Conservation (phyloP, 805 yeast genomes). For the Cyberlindnera sargentensis region DNA sequence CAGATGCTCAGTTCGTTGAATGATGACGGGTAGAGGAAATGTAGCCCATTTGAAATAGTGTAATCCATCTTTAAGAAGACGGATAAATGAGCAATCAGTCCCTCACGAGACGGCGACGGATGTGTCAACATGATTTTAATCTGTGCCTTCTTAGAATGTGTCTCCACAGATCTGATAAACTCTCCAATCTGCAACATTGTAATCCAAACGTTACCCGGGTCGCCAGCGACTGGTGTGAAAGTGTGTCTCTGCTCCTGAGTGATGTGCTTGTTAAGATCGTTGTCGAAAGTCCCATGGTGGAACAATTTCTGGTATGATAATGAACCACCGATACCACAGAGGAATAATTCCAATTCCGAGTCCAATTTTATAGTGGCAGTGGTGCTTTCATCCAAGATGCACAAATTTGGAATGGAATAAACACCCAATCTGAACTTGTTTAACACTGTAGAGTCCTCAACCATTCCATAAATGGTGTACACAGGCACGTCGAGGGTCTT, state of each 20-base stretch:
- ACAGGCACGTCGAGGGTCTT: conserved; percentile 49
- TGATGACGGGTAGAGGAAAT: conserved; percentile 62
- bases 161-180: conserved; percentile 42
- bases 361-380: conserved; percentile 33
- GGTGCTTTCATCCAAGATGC: conserved; percentile 52
- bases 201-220: conserved; percentile 68
- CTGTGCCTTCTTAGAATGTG: conserved; percentile 34
- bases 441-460: conserved; percentile 65
- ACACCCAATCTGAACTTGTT: conserved; percentile 52
- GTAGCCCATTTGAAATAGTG: conserved; percentile 66
- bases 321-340: conserved; percentile 71
- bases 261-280: conserved; percentile 13
- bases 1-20: conserved; percentile 62
- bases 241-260: conserved; percentile 17
- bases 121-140: conserved; percentile 60
- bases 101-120: conserved; percentile 66
- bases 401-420: conserved; percentile 48
- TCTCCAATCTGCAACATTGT: conserved; percentile 67
- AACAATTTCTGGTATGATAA: conserved; percentile 59
- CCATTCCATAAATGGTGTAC: conserved; percentile 70
- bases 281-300: conserved; percentile 46
- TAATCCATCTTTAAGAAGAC: conserved; percentile 63
- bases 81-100: conserved; percentile 60
- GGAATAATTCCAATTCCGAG: conserved; percentile 38
- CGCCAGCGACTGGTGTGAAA: conserved; percentile 47